Evolutionary conservation across 495 filamentous ascomycete species (phyloP).

Genomic region (Aspergillus homomorphus): DNA sequence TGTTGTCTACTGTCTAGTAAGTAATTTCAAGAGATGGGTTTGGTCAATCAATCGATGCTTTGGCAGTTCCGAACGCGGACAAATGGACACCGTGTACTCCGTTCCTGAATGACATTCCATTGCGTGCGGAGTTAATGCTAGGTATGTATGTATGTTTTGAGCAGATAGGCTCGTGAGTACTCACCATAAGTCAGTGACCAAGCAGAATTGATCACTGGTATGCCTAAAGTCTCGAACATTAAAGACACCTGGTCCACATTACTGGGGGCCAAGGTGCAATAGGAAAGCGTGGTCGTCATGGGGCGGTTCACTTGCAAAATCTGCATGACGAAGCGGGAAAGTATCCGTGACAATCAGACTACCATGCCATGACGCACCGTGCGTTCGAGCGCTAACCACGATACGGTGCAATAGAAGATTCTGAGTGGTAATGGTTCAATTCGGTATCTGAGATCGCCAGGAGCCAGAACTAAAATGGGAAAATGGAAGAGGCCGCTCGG

Average conservation of each 20-base stretch:
- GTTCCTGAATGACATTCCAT: not conserved
- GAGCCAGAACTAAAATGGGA: slow-evolving; percentile 19
- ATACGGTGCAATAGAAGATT: not conserved
- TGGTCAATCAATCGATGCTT: too few relatives aligned
- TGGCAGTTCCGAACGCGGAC: too few relatives aligned
- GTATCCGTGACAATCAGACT: not conserved
- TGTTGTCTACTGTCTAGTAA: too few relatives aligned
- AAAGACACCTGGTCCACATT: not conserved
- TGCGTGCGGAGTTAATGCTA: not conserved
- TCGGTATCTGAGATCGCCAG: slow-evolving; percentile 20
- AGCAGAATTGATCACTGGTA: not conserved
- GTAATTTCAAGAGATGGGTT: too few relatives aligned
- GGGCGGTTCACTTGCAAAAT: not conserved
- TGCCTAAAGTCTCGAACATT: not conserved
- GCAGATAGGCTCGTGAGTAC: too few relatives aligned
- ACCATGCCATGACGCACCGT: not conserved
- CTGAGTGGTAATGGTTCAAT: not conserved
- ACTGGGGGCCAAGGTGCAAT: not conserved
- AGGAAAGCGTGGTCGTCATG: not conserved
- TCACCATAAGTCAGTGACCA: too few relatives aligned
- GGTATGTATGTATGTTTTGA: too few relatives aligned
- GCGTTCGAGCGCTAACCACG: not conserved
- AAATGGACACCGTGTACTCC: too few relatives aligned
- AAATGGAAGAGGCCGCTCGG: slow-evolving; percentile 12
- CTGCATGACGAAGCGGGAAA: not conserved